Evolutionary conservation across 2,329 filamentous ascomycete genomes (phyloP).

Genomic region (Blastomyces emzantsi): DNA sequence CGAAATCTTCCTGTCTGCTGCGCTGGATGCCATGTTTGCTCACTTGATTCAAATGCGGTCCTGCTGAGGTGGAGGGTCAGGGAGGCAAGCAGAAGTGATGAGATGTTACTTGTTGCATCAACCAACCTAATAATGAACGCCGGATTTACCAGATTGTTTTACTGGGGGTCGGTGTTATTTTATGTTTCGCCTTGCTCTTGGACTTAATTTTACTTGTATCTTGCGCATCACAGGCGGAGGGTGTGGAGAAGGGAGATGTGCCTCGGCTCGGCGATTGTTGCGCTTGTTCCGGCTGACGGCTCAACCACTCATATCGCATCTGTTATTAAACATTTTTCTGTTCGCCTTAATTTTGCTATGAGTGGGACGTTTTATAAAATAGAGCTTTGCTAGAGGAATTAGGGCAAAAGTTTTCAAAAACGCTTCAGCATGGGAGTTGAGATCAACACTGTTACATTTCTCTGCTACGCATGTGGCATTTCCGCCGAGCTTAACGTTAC

Average conservation of each 20-base stretch:
- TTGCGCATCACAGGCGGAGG: background rate
- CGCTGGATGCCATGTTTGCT: conserved; percentile 2
- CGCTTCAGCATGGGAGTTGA: background rate
- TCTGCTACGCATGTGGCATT: too few species aligned
- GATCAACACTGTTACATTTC: too few species aligned
- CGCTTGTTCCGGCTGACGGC: background rate
- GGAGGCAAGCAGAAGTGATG: background rate
- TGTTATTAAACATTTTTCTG: background rate
- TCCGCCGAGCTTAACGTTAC: too few species aligned
- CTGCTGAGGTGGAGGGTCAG: background rate
- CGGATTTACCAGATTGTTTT: background rate
- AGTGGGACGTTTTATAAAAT: too few species aligned
- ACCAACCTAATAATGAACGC: background rate
- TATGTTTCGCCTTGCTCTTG: background rate
- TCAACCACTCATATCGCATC: background rate
- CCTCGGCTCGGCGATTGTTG: conserved; percentile 4
- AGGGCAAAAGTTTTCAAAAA: too few species aligned
- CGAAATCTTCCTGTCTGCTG: conserved; percentile 24
- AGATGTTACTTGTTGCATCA: background rate
- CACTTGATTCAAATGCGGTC: background rate
- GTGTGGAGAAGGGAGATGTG: background rate
- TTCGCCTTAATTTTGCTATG: too few species aligned
- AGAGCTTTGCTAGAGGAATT: too few species aligned
- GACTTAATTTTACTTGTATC: too few species aligned
- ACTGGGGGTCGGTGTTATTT: background rate